These are phyloP conservation scores for Trametes sanguinea DNA, from an alignment of 768 basidiomycete genomes.

Conservation along the genomic window DNA sequence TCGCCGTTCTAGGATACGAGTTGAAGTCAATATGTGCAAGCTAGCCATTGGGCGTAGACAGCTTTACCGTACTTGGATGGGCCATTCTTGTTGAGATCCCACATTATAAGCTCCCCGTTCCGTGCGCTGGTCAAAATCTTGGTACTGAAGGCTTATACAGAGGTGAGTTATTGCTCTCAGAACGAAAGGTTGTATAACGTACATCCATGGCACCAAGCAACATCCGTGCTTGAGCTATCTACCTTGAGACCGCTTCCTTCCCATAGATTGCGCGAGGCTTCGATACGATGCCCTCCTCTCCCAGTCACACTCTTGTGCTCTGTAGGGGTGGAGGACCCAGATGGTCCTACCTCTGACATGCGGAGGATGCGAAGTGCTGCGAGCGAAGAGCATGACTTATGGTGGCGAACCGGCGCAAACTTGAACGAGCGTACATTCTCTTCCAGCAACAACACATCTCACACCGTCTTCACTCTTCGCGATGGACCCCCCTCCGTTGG, in stretches of 20 bases:
- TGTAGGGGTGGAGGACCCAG: constrained; percentile 29
- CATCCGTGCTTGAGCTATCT: constrained; percentile 76
- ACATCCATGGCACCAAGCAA: constrained; percentile 73
- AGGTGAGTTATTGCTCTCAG: not conserved
- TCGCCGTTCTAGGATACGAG: constrained; percentile 43
- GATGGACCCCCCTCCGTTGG: constrained; percentile 65
- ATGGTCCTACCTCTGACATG: constrained; percentile 48
- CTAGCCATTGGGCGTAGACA: not conserved
- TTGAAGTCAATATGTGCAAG: not conserved
- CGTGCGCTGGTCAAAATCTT: constrained; percentile 80
- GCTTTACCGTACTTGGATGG: constrained; percentile 66
- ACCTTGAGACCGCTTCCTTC: constrained; percentile 76
- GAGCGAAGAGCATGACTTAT: constrained; percentile 38
- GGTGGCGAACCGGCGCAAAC: no score
- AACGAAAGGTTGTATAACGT: constrained; percentile 7
- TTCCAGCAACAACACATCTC: constrained; percentile 74
- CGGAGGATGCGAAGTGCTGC: constrained; percentile 43
- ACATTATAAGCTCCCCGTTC: constrained; percentile 82
- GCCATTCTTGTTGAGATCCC: constrained; percentile 73
- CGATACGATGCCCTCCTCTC: constrained; percentile 65
- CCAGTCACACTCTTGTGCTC: constrained; percentile 59
- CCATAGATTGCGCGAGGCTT: constrained; percentile 77
- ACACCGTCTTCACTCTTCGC: constrained; percentile 66
- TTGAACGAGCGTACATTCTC: constrained; percentile 57
- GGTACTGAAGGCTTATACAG: constrained; percentile 59